phyloP scores from a whole-genome alignment of 495 filamentous ascomycete species.

The Aspergillus asperescens region DNA sequence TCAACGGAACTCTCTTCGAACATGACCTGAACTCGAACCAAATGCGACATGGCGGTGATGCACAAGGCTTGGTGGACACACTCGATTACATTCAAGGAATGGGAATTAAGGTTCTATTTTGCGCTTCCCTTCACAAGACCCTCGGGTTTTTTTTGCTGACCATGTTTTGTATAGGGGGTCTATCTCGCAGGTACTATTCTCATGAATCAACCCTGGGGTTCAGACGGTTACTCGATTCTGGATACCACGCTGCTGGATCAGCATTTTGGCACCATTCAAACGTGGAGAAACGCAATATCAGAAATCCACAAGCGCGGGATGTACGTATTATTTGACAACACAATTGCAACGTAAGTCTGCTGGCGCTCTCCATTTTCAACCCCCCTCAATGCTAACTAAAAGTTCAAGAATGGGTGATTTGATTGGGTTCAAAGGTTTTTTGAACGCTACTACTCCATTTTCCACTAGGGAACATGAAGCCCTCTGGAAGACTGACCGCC shows the following conservation, averaged over 20 bases:
- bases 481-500: conserved; percentile 52
- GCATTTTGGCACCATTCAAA: conserved; percentile 59
- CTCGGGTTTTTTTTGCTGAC: conserved; percentile 5
- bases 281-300: conserved; percentile 59
- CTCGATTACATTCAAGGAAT: conserved; percentile 71
- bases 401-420: conserved; percentile 57
- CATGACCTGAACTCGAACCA: conserved; percentile 64
- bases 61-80: conserved; percentile 57
- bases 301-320: conserved; percentile 63
- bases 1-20: conserved; percentile 64
- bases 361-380: neutral
- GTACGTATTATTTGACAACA: conserved; percentile 71
- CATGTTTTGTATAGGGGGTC: conserved; percentile 42
- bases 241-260: conserved; percentile 67
- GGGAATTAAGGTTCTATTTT: conserved; percentile 57
- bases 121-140: neutral
- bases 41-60: conserved; percentile 70
- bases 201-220: conserved; percentile 68
- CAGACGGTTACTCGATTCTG: conserved; percentile 62
- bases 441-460: conserved; percentile 64
- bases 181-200: conserved; percentile 65
- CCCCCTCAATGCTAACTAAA: neutral
- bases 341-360: conserved; percentile 57
- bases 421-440: conserved; percentile 61
- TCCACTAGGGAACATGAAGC: conserved; percentile 50